Evolutionary conservation across 2,329 filamentous ascomycete species (phyloP), one percentile per base, ranked within the genome.

Genomic region (Cercospora sojina): DNA sequence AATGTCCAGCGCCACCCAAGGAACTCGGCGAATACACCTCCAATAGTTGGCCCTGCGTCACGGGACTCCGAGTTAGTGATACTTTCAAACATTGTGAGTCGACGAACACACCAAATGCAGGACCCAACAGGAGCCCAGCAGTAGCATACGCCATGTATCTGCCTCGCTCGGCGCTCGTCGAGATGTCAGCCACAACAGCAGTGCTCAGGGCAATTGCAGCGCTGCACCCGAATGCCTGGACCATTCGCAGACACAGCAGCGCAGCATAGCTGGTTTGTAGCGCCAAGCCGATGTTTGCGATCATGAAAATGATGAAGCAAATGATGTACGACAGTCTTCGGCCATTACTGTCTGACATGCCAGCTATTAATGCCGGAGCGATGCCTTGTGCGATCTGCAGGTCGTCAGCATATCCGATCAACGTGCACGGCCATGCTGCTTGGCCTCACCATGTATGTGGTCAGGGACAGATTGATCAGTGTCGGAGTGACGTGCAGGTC

Each of bases 361-460:
- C 72, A 6, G 71, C 74, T 25, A 75, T 71, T 10, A 76, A 66
- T 1, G 73, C 67, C 13, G 74, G 74, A 3, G 73, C 74, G 13
- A 87, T 75, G 3, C 83, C 85, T 78, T 87, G 85, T 27, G 84
- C 80, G 16, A 85, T 83, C 80, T 71, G 38, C 32, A 51, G 53
- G 27, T 66, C 29, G 58, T 58, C 47, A 64, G 47, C 47, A 3
- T 3, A 47, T 5, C 10, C 3, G 2, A 29, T 8, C 10, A 18
- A 27, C 6, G 23, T 25, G n/a, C 7, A 27, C 38, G 16, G 23
- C 18, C 13, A 29, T 25, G 4, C 16, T 23, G 13, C 20, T 10
- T 51, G n/a, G 18, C 60, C 65, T 32, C 49, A 77, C 75, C 85
- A 88, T 86, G 73, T 86, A 89, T 1, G 86, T 86, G 3, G 87